Evolutionary conservation across 257 asterid species (phyloP).

Genomic region (Orobanche coerulescens): DNA sequence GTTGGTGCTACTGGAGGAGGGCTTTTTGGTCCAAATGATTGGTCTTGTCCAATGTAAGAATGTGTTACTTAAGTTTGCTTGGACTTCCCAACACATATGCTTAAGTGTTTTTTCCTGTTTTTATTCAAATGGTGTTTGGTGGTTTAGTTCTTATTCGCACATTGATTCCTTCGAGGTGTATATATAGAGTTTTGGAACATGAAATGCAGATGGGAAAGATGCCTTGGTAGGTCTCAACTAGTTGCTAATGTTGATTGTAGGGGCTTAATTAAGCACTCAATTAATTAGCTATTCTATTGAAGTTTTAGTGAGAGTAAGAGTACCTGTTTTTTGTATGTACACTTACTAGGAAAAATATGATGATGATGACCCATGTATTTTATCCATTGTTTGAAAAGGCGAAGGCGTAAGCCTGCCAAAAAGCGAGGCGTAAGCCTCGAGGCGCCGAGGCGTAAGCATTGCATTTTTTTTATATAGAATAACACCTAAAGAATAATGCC

Average conservation of each 20-base stretch:
- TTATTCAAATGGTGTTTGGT: not conserved
- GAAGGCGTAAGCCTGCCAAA: no score
- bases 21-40: conserved; percentile 97
- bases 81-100: not conserved
- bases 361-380: not conserved
- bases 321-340: not conserved
- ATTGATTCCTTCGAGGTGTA: not conserved
- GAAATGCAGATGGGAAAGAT: not conserved
- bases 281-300: not conserved
- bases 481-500: no score
- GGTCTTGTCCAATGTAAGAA: conserved; percentile 98
- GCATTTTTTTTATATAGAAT: no score
- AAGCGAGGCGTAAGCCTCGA: no score
- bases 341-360: not conserved
- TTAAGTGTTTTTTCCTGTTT: not conserved
- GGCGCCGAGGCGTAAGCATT: no score
- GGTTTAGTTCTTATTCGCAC: not conserved
- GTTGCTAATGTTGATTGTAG: not conserved
- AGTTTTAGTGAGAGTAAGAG: not conserved
- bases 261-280: not conserved
- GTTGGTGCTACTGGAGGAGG: conserved; percentile 57
- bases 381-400: not conserved
- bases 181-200: not conserved
- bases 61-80: not conserved
- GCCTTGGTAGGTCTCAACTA: not conserved